Evolutionary conservation across 768 basidiomycete genomes (phyloP), one percentile per base, ranked within the genome.

Genomic region (Tephrocybe sp.): DNA sequence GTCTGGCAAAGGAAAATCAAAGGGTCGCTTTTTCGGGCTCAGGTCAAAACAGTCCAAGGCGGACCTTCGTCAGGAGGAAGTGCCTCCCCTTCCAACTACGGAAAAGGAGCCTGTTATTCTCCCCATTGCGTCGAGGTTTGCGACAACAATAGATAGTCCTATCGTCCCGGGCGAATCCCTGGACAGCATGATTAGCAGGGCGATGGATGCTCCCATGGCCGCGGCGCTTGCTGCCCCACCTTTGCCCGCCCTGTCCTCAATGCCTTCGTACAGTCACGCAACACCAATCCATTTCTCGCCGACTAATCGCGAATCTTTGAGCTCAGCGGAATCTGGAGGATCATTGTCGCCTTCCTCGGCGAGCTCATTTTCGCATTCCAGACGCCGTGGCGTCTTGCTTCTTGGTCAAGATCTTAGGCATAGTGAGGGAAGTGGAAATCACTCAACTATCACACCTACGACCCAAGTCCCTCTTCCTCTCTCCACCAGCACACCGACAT

Each of bases 61-160:
- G 0, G 73, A 74, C 44, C 36, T 73, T 24, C 59, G 55, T 15
- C 53, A 59, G n/a, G 64, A 68, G 9, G 62, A 60, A 5, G 44
- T 47, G 16, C 68, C 60, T 0, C 56, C 59, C 8, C 51, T 65
- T 44, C 66, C 64, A 12, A 28, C 48, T 30, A 22, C 54, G 15
- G 61, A 60, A 19, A 67, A 57, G 40, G 67, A 67, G 31, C 57
- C 63, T 1, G 58, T 73, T 26, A 58, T 66, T 7, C 67, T 78
- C 18, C 77, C 78, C 19, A 79, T 79, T 47, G 77, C 77, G 3
- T 72, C 67, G 15, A 64, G 66, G 50, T 82, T 79, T 54, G 77
- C 73, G 9, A 76, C 71, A 1, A 69, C 70, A 5, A 46, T 67
- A 19, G 55, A 45, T 31, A 26, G 40, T 11, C 44, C 47, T 5